Base-by-base conservation (phyloP, 1,284 basidiomycete genomes). In the Coniophora puteana region DNA sequence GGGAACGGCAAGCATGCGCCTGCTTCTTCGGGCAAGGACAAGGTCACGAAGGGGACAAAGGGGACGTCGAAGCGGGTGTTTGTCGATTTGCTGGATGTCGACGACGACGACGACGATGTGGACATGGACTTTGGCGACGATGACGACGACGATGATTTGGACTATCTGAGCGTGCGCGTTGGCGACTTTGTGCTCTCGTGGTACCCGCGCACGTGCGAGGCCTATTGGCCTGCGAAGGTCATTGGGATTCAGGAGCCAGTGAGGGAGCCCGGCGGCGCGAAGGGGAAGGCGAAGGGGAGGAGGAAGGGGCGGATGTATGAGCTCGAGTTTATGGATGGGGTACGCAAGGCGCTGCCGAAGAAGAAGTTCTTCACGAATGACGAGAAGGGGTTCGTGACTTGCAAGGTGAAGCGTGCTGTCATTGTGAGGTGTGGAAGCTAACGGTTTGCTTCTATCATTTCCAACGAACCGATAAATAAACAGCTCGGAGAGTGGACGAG, bases 201-300 rank as follows among this genome's bases (percentile, higher is more conserved):
- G 30, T 74, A 74, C 26, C 65, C 61, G 17, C 63, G 52, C 37
- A 52, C 49, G 8, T 46, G 54, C 4, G 49, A 48, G n/a, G 59
- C 58, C 17, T 82, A 78, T 50, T 88, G 84, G 84, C 82, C 84
- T 5, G 84, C 79, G 2, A 63, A 66, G 53, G 60, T 88, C 32
- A 52, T 78, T n/a, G 62, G 51, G 3, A n/a, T n/a, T n/a, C 84
- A 80, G 51, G 45, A 76, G 18, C 65, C 68, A n/a, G 69, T 78
- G 5, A 55, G 51, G 29, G 62, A 61, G 12, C 57, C 57, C 1
- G 56, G 29, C 8, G 51, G 55, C 8, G 62, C 58, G 38, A 62
- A 61, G 50, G 64, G 43, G 53, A 60, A 58, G 56, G 31, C 55
- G 53, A 11, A 63, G 52, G n/a, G n/a, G n/a, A n/a, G n/a, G n/a